These are phyloP conservation scores for Tetrapisispora namnaoensis DNA, from an alignment of 805 yeast genomes.

Conservation along the genomic window DNA sequence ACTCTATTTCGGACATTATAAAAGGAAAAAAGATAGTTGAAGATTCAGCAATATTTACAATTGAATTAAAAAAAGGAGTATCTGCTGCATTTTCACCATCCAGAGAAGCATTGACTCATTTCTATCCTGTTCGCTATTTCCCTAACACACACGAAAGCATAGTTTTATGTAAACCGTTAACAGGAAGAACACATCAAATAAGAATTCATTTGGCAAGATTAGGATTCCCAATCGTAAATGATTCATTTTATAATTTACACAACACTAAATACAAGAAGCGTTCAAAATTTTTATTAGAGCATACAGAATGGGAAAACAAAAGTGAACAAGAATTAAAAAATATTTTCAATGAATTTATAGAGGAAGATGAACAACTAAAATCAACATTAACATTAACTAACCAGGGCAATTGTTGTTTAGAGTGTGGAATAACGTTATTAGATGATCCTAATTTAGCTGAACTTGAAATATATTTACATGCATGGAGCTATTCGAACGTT, in stretches of 20 bases:
- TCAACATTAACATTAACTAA: neutral
- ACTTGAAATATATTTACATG: constrained; percentile 26
- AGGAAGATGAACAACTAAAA: constrained; percentile 30
- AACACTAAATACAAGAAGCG: constrained; percentile 18
- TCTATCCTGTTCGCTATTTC: constrained; percentile 54
- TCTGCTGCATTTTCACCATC: constrained; percentile 34
- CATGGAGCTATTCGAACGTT: constrained; percentile 30
- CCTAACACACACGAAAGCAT: constrained; percentile 38
- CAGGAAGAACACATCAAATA: constrained; percentile 94
- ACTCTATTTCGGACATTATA: neutral
- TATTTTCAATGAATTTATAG: constrained; percentile 13
- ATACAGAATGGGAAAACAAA: constrained; percentile 12
- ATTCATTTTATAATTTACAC: constrained; percentile 49
- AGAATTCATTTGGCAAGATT: constrained; percentile 82
- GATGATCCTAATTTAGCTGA: constrained; percentile 20
- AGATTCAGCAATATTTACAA: constrained; percentile 47
- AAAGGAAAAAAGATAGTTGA: neutral
- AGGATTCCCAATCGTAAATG: constrained; percentile 83
- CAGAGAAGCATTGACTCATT: constrained; percentile 63
- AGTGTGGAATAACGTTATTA: constrained; percentile 19
- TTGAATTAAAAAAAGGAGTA: constrained; percentile 60
- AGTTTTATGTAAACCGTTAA: constrained; percentile 76
- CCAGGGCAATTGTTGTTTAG: constrained; percentile 9
- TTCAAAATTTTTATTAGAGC: constrained; percentile 14
- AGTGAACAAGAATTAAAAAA: constrained; percentile 4